Base-by-base conservation (phyloP, 2,329 filamentous ascomycete species). In the Trichoderma sp. region DNA sequence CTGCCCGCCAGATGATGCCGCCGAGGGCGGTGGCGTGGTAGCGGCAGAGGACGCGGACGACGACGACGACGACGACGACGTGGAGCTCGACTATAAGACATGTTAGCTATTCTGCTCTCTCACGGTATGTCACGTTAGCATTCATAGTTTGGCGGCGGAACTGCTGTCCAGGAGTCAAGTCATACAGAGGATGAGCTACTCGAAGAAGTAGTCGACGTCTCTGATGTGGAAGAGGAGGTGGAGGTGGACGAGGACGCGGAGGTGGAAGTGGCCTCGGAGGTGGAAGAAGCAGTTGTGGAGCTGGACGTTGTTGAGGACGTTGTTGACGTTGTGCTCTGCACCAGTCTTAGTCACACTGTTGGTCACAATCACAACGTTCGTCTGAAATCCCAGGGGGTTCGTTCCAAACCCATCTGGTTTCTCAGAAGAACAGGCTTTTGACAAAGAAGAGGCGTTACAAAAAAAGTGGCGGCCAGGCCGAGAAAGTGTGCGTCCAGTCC, bases 141-240 rank as follows among this genome's bases (percentile, higher is more conserved):
- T 57, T 56, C 59, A 63, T 8, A 24, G 29, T 43, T 64, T 53
- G 7, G 47, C 52, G 49, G 47, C n/a, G 57, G 58, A 62, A 47
- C 40, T 21, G 47, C 31, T 52, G 27, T 27, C 21, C 68, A 33
- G 61, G 68, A 75, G 73, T 71, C 72, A 58, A 72, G 71, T 72
- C 81, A 79, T 84, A 84, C 83, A 80, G 76, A 75, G 68, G 73
- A 75, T 72, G 77, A 76, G 70, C 76, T 75, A 74, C 77, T 75
- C 72, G 76, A 40, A 33, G 57, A 70, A 68, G 69, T 69, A 70
- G 69, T 64, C 66, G 59, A 21, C 69, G 62, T 65, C 69, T 69
- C 69, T 68, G 69, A 56, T 55, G 68, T 71, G 63, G 63, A 66
- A 7, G 47, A 29, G 56, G 72, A 70, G 56, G 72, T 73, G 43